Conservation (phyloP, 2,329 filamentous ascomycete species). For the Trichoderma polysporum region DNA sequence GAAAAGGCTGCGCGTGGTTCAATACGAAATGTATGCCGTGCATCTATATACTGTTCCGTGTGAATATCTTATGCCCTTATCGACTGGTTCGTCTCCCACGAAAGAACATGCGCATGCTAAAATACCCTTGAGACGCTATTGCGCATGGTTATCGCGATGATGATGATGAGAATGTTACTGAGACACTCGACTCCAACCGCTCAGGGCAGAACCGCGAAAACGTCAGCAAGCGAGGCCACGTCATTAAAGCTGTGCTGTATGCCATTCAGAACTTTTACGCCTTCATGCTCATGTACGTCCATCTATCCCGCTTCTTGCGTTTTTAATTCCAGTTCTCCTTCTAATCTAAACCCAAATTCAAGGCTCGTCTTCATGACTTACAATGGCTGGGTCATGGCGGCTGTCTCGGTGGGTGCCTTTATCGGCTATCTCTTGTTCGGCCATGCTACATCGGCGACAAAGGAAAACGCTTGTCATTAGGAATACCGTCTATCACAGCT, state of each 20-base stretch:
- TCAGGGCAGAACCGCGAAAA: constrained; percentile 69
- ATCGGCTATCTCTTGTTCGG: constrained; percentile 85
- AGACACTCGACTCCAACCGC: constrained; percentile 64
- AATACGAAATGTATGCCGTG: no score
- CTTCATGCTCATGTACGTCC: constrained; percentile 94
- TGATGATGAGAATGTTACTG: constrained; percentile 48
- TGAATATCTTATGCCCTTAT: neutral
- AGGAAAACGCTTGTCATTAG: constrained; percentile 90
- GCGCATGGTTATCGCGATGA: constrained; percentile 1
- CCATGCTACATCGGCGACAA: constrained; percentile 66
- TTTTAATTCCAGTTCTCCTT: neutral
- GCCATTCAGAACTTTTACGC: constrained; percentile 96
- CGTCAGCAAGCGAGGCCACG: constrained; percentile 66
- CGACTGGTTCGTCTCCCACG: neutral
- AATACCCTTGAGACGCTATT: constrained; percentile 22
- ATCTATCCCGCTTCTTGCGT: neutral
- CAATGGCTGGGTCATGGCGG: constrained; percentile 95
- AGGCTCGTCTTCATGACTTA: constrained; percentile 99
- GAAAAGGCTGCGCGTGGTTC: neutral
- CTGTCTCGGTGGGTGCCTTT: constrained; percentile 85
- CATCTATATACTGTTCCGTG: neutral
- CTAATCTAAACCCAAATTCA: neutral
- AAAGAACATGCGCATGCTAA: constrained; percentile 33
- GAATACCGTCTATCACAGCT: neutral
- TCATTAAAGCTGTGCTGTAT: constrained; percentile 82